A percentile compares a stretch with the other conserved stretches of the same genome.
phyloP scores from a whole-genome alignment of 768 basidiomycete genomes.

The Naematelia aurantialba region DNA sequence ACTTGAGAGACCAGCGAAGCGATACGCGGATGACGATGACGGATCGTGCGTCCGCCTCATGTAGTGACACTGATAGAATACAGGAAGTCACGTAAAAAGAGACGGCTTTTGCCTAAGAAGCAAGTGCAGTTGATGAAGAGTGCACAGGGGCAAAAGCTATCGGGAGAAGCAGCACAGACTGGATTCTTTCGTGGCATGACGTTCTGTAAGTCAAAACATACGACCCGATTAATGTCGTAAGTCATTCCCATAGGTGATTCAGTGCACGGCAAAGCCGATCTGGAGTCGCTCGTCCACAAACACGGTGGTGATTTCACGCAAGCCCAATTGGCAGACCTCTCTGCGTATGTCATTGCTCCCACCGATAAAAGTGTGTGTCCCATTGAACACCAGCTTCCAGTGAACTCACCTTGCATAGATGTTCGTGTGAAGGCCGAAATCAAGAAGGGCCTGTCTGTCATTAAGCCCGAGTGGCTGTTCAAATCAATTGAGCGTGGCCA shows the following conservation, averaged over 20 bases:
- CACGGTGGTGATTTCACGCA: slow-evolving; percentile 51
- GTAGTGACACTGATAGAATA: slow-evolving; percentile 6
- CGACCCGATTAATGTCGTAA: slow-evolving; percentile 5
- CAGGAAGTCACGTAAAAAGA: slow-evolving; percentile 31
- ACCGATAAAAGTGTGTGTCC: slow-evolving; percentile 61
- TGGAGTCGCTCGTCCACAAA: slow-evolving; percentile 58
- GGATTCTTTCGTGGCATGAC: slow-evolving; percentile 69
- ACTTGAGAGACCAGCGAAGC: slow-evolving; percentile 27
- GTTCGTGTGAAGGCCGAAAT: slow-evolving; percentile 56
- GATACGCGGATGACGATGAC: slow-evolving; percentile 36
- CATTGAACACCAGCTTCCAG: background rate
- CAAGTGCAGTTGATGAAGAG: slow-evolving; percentile 36
- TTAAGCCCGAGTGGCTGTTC: slow-evolving; percentile 75
- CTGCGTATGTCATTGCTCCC: slow-evolving; percentile 62
- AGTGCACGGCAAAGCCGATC: slow-evolving; percentile 65
- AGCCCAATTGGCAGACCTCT: slow-evolving; percentile 34
- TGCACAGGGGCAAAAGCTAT: slow-evolving; percentile 64
- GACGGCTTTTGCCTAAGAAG: slow-evolving; percentile 16
- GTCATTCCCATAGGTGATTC: slow-evolving; percentile 57
- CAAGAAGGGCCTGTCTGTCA: slow-evolving; percentile 64
- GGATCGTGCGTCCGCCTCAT: slow-evolving; percentile 31
- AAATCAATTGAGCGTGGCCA: slow-evolving; percentile 67
- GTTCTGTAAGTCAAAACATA: slow-evolving; percentile 62
- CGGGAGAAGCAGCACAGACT: slow-evolving; percentile 60
- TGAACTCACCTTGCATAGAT: slow-evolving; percentile 10